phyloP scores from a whole-genome alignment of 129 eudicot genomes.

The Dittrichia graveolens region DNA sequence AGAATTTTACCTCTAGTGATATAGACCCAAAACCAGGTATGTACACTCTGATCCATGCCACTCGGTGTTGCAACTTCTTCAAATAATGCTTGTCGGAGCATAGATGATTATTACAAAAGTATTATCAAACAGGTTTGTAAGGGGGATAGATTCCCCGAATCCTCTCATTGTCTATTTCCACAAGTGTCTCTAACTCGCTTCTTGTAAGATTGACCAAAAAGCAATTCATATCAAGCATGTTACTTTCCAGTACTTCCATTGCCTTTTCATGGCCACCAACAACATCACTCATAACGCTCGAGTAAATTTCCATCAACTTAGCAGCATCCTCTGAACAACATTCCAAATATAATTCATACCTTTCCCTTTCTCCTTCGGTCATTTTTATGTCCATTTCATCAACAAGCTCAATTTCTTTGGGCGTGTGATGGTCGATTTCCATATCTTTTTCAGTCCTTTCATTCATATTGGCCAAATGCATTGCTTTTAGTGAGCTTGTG shows the following conservation, averaged over 20 bases:
- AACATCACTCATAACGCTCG: constrained; percentile 35
- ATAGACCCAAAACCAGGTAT: too few relatives aligned
- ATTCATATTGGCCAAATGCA: constrained; percentile 25
- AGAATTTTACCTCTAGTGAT: too few relatives aligned
- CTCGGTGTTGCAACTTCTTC: too few relatives aligned
- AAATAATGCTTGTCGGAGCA: too few relatives aligned
- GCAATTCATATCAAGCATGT: constrained; percentile 17
- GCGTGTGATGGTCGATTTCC: constrained; percentile 21
- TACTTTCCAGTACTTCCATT: constrained; percentile 17
- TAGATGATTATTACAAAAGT: too few relatives aligned
- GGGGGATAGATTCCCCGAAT: constrained; percentile 43
- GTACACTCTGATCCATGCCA: too few relatives aligned
- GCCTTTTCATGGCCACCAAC: constrained; percentile 43
- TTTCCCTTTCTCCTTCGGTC: constrained; percentile 26
- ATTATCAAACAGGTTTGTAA: constrained; percentile 29
- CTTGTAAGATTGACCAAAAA: constrained; percentile 33
- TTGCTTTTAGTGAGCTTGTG: constrained; percentile 20
- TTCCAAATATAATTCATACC: constrained; percentile 35
- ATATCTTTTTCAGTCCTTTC: constrained; percentile 22
- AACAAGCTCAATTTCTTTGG: background rate
- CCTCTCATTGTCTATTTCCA: constrained; percentile 30
- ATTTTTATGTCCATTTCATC: constrained; percentile 27
- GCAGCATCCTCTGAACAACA: constrained; percentile 11
- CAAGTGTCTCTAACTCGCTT: constrained; percentile 33
- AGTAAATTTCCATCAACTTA: constrained; percentile 28